Evolutionary conservation across 768 basidiomycete genomes (phyloP).

Genomic region (Mycena filopes): DNA sequence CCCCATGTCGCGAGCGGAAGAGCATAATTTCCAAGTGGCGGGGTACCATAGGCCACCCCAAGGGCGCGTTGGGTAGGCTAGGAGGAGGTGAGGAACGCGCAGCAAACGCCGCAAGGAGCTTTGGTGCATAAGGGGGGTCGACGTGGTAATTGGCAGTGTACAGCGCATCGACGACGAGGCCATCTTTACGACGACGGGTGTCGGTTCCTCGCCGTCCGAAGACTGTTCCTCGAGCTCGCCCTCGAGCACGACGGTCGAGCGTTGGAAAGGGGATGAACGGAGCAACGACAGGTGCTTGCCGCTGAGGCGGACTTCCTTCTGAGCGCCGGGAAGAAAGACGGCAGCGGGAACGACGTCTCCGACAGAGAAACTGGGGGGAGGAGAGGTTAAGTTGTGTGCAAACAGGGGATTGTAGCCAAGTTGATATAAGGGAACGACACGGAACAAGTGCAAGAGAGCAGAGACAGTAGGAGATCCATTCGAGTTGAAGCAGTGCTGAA

Average conservation of each 20-base stretch:
- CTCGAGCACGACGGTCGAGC: constrained; percentile 23
- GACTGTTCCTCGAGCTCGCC: constrained; percentile 22
- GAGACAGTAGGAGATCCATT: constrained; percentile 14
- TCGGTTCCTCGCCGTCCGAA: constrained; percentile 6
- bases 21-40: constrained; percentile 19
- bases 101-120: constrained; percentile 24
- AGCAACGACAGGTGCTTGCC: constrained; percentile 21
- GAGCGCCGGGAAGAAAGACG: constrained; percentile 19
- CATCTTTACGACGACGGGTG: constrained; percentile 15
- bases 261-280: constrained; percentile 22
- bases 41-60: not conserved
- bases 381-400: constrained; percentile 20
- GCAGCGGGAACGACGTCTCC: constrained; percentile 21
- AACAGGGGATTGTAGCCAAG: constrained; percentile 30
- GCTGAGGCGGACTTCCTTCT: constrained; percentile 16
- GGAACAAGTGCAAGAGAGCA: constrained; percentile 28
- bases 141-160: not conserved
- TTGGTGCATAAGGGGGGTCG: constrained; percentile 21
- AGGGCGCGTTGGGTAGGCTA: not conserved
- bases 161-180: constrained; percentile 21
- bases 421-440: constrained; percentile 20
- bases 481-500: constrained; percentile 22
- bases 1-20: constrained; percentile 6
- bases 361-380: constrained; percentile 10
- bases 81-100: constrained; percentile 14